Base-by-base conservation (phyloP, 1,284 basidiomycete genomes). In the Cutaneotrichosporon sp. region DNA sequence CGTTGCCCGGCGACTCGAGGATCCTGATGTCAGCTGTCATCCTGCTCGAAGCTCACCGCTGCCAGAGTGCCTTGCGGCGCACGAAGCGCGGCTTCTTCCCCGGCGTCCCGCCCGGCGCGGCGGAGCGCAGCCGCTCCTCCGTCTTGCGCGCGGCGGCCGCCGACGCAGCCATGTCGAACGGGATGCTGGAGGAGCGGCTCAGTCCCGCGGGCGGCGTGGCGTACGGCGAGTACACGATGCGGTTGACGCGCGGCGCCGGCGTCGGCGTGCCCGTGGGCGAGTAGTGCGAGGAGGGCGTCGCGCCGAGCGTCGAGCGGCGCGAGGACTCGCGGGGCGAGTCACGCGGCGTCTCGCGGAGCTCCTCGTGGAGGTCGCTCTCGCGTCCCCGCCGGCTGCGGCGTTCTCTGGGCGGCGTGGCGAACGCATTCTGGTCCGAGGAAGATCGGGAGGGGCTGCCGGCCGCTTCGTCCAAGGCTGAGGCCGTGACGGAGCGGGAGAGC, bases 131-230 rank as follows among this genome's bases (percentile, higher is more conserved):
- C 7, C 58, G 50, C 33, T 71, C 68, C 31, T 71, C 68, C 14
- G 55, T 51, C 47, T 66, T 55, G 24, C 63, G 47, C 1, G 65
- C 74, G 4, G 70, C 70, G 31, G 67, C 67, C 2, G 68, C 63
- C 58, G 60, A 72, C 0, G 70, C 76, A 25, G 68, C 74, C 73
- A 76, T 74, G 54, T 78, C 72, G 56, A 78, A 78, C 4, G 76
- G 76, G 16, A 74, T 69, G 47, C 67, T 72, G 5, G 70, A 63
- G 22, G 66, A 69, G 53, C 63, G 71, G 57, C 71, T 72, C 34
- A 71, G 64, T 4, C 67, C 65, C 16, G 67, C 69, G 0, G 70
- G 73, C 10, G 76, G 76, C 4, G 76, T 75, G 1, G 72, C 73
- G 63, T 69, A 70, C 27, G 75, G 74, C 47, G 75, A 74, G 53